Evolutionary conservation across 352 stramenopile species (phyloP), one percentile per base, ranked within the genome.

Genomic region (Phytopythium ostracodes): DNA sequence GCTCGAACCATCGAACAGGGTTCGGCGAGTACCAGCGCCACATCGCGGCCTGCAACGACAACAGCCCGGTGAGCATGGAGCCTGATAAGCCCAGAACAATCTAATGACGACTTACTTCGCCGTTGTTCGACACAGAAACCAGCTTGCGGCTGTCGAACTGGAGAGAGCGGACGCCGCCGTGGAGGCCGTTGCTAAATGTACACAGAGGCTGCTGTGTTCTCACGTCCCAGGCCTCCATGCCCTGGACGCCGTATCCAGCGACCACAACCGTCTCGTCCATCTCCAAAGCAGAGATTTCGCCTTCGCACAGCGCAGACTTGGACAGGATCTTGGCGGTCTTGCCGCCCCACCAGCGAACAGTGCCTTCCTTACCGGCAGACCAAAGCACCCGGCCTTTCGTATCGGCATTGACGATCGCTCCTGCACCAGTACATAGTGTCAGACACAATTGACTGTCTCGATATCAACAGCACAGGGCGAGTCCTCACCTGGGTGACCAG

Each of bases 251-350:
- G 71, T 94, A 96, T 52, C 84, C 87, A 31, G 87, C 87, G 44
- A 96, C 84, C 24, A 96, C 87, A 17, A 94, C 84, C 33, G 83
- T 92, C 56, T 96, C 87, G 63, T 96, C 87, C 87, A 96, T 96
- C 65, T 96, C 86, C 7, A 96, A 75, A 5, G 79, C 80, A 3
- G 80, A 89, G 54, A 96, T 89, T 7, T 69, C 65, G 22, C 87
- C 87, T 59, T 88, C 72, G 42, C 85, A 94, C 46, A 96, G 63
- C 4, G 79, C 81, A 0, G 87, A 96, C 67, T 94, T 96, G 52
- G 77, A 76, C 60, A 94, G 71, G 35, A 96, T 87, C 67, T 94
- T 96, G 18, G 87, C 83, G 17, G 78, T 92, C 62, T 96, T 96
- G 38, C 87, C 87, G 44, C 87, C 87, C 87, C 87, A 96, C 87